Base-by-base conservation (phyloP, 495 filamentous ascomycete genomes). In the Penicillium desertorum region DNA sequence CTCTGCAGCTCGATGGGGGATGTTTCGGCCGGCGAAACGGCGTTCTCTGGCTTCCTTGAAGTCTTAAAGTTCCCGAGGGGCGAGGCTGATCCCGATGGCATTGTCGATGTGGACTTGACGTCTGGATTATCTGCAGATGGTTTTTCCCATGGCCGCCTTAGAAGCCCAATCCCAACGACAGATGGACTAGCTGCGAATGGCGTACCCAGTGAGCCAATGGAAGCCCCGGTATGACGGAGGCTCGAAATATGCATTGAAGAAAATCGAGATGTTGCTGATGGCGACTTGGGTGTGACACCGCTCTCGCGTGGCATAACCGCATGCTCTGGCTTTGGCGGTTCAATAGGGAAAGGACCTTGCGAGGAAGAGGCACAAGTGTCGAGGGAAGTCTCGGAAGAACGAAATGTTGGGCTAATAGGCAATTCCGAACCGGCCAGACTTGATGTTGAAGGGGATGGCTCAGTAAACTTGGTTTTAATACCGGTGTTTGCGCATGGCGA, bases 91-190 rank as follows among this genome's bases (percentile, higher is more conserved):
- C 20, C 30, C 17, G 19, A 36, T 25, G 20, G 20, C 16, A 25
- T 19, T 17, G 42, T 44, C 52, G 22, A 37, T 12, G 14, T 29
- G 16, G 20, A 16, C 3, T 55, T 39, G 25, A 11, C 27, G 16
- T 36, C 32, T 34, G 53, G 22, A 23, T n/a, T 11, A 14, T 46
- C 39, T 39, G 53, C 32, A 20, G 43, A 17, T 51, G 48, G 32
- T 4, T 27, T 23, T 19, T 48, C 45, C 45, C 45, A 48, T 19
- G 45, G 45, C n/a, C 45, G 27, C 5, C 29, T 48, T 14, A 48
- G 29, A 3, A 48, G 27, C 6, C 45, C 45, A 48, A 48, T 48
- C 10, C 45, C 45, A 19, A 48, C 45, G 30, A 48, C 45, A 48
- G 45, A 48, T 34, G 45, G 17, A 32, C 45, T 32, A 20, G 45